phyloP scores from a whole-genome alignment of 148 eudicot genomes.

The Rhododendron kiyosumense region DNA sequence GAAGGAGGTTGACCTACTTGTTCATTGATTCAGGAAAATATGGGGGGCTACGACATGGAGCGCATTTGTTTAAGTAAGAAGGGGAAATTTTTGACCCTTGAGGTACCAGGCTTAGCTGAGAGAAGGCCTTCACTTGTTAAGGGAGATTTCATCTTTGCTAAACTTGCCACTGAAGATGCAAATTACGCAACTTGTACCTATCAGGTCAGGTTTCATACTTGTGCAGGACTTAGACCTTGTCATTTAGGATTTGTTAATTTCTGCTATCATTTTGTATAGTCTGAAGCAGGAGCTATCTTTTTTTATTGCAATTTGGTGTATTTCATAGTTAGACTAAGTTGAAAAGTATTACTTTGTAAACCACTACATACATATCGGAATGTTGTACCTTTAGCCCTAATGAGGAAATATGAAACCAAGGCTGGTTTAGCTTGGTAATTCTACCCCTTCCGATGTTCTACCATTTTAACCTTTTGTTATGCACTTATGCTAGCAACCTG shows the following conservation, averaged over 20 bases:
- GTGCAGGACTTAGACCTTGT: background rate
- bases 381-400: background rate
- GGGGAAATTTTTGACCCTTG: conserved; percentile 51
- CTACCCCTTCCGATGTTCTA: background rate
- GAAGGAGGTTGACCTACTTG: background rate
- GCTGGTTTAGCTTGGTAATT: background rate
- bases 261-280: background rate
- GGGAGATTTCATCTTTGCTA: conserved; percentile 54
- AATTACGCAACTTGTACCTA: conserved; percentile 23
- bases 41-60: conserved; percentile 75
- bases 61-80: conserved; percentile 42
- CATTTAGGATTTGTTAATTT: background rate
- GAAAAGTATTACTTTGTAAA: background rate
- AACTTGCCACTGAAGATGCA: conserved; percentile 31
- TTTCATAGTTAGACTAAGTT: background rate
- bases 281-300: background rate
- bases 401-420: background rate
- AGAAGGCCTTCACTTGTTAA: conserved; percentile 83
- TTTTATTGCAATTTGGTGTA: background rate
- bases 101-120: conserved; percentile 94
- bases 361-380: background rate
- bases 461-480: background rate
- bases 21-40: conserved; percentile 56
- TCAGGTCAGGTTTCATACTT: conserved; percentile 43
- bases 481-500: background rate